Evolutionary conservation across 345 rosid genomes (phyloP), one percentile per base, ranked within the genome.

Genomic region (Rhodamnia rubescens): DNA sequence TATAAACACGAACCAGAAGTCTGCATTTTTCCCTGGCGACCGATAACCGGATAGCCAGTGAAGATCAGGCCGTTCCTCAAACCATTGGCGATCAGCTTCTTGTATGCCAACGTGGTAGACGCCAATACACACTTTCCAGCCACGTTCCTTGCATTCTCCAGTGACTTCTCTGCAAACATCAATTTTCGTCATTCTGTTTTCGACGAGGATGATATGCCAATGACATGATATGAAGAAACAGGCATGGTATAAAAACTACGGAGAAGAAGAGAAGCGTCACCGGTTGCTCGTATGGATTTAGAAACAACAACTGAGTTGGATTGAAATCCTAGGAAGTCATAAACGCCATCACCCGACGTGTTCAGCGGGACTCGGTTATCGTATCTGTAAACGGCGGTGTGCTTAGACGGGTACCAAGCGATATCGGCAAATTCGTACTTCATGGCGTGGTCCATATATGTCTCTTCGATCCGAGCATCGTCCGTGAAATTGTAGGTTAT

Each of bases 1-100:
- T 95, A 94, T 53, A 95, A 90, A 47, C 99, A 97, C 44, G 99
- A 93, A 8, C 98, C 98, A 0, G 99, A 95, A 13, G 93, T 86
- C 84, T 97, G 98, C 75, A 95, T 92, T 87, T 92, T 93, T 16
- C 98, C 96, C 88, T 95, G 99, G 26, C 32, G 92, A 5, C 98
- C 99, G 9, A 95, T 90, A 22, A 95, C 97, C 7, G 99, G 98
- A 87, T 95, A 95, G 8, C 94, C 96, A 1, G 94, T 92, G 89
- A 95, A 95, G 85, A 90, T 82, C n/a, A 90, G 47, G 75, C 92
- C 92, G 84, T 92, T 94, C 90, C 92, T 97, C 83, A 97, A 85
- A 40, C 99, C 98, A 82, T 94, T 95, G 47, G 89, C 96, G 1
- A 88, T 83, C 83, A 94, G 74, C 85, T 95, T 95, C 94, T 95